Evolutionary conservation across 768 basidiomycete genomes (phyloP).

Genomic region (Daedalea quercina): DNA sequence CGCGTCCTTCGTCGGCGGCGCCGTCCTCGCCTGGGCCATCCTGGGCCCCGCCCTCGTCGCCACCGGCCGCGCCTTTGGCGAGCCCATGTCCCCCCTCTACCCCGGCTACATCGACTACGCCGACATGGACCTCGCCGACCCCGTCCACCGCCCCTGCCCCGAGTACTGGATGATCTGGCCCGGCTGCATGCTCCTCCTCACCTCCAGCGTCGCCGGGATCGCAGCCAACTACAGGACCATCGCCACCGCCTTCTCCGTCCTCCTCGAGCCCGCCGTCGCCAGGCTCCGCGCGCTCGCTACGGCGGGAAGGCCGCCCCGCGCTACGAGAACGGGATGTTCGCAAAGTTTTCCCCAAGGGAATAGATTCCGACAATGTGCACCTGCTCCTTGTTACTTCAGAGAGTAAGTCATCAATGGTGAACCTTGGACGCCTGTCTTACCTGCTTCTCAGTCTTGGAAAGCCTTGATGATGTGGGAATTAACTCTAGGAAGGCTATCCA

Average conservation of each 20-base stretch:
- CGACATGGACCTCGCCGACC: conserved; percentile 17
- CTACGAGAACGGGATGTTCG: neutral
- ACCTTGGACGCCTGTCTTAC: neutral
- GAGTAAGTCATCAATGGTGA: neutral
- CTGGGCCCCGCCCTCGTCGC: conserved; percentile 16
- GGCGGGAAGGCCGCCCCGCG: neutral
- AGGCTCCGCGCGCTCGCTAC: neutral
- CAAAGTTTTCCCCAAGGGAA: neutral
- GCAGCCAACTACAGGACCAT: conserved; percentile 10
- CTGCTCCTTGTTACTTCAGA: neutral
- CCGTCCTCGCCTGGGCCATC: conserved; percentile 15
- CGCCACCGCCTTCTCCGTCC: conserved; percentile 5
- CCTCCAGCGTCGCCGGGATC: conserved; percentile 14
- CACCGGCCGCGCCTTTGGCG: conserved; percentile 14
- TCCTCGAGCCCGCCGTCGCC: neutral
- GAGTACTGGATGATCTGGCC: conserved; percentile 22
- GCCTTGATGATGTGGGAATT: neutral
- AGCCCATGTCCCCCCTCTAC: conserved; percentile 3
- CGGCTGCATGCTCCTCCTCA: conserved; percentile 15
- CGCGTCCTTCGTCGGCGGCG: conserved; percentile 15
- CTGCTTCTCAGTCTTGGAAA: neutral
- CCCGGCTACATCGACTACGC: conserved; percentile 16
- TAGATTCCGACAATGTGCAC: neutral
- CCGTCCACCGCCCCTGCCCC: conserved; percentile 14
- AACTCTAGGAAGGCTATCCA: neutral